phyloP scores from a whole-genome alignment of 208 protist species.

The Trypanosoma boissoni region DNA sequence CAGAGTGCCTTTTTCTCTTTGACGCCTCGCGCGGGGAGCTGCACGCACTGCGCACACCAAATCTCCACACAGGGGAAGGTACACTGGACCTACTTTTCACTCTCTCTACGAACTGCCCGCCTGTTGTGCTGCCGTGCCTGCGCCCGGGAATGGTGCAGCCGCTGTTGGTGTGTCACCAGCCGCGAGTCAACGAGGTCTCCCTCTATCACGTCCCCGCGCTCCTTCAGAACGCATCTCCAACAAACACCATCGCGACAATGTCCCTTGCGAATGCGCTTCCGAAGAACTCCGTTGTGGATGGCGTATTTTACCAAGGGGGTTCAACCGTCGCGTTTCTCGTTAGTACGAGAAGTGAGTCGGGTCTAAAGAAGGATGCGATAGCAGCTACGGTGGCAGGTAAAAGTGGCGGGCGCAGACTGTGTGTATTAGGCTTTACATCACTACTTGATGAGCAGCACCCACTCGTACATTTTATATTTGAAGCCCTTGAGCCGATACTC shows the following conservation, averaged over 20 bases:
- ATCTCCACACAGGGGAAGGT: conserved; percentile 39
- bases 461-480: conserved; percentile 44
- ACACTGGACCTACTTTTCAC: conserved; percentile 47
- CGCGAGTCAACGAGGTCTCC: conserved; percentile 42
- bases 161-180: conserved; percentile 65
- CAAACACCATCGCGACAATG: conserved; percentile 16
- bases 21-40: conserved; percentile 31
- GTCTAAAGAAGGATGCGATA: neutral
- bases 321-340: conserved; percentile 25
- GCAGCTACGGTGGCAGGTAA: neutral
- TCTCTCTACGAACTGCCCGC: conserved; percentile 37
- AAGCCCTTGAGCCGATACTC: conserved; percentile 50
- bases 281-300: conserved; percentile 7
- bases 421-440: conserved; percentile 33
- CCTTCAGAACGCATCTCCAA: conserved; percentile 19
- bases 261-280: conserved; percentile 15
- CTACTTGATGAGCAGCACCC: conserved; percentile 36
- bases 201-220: conserved; percentile 48
- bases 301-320: conserved; percentile 20
- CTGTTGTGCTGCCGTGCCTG: conserved; percentile 62
- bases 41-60: conserved; percentile 49
- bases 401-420: neutral
- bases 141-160: conserved; percentile 42
- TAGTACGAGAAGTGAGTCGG: neutral
- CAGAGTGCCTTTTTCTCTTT: conserved; percentile 63